A percentile compares a stretch with the other conserved stretches of the same genome.
Conservation (phyloP, 768 basidiomycete species). For the Symmetrospora coprosmae region DNA sequence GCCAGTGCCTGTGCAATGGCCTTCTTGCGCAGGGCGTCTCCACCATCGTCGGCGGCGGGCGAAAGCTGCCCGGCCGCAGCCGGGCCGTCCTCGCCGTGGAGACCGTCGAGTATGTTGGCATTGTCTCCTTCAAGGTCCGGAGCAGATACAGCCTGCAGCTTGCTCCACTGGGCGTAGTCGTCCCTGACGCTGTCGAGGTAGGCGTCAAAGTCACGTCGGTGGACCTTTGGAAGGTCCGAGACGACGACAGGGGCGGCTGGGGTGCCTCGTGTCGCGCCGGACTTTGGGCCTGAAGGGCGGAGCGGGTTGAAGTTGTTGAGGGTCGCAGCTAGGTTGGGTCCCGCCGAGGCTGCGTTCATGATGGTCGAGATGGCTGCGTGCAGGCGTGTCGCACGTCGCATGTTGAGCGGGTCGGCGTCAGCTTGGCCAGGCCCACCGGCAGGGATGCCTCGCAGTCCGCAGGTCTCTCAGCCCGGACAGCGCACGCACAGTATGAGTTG, state of each 20-base stretch:
- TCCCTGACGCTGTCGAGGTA: constrained; percentile 58
- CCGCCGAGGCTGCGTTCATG: no score
- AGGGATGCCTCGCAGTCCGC: no score
- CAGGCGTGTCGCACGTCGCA: no score
- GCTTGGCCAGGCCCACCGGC: no score
- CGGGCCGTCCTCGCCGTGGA: neutral
- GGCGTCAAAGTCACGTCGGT: constrained; percentile 66
- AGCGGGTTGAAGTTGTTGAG: constrained; percentile 13
- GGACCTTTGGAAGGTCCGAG: constrained; percentile 61
- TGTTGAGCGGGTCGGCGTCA: no score
- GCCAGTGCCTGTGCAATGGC: neutral
- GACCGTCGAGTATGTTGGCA: constrained; percentile 4
- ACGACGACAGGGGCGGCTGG: constrained; percentile 36
- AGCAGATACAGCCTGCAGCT: constrained; percentile 15
- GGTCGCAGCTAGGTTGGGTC: no score
- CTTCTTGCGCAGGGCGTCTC: neutral
- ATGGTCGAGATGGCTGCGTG: no score
- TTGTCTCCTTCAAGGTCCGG: neutral
- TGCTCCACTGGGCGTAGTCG: constrained; percentile 63
- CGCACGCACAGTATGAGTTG: no score
- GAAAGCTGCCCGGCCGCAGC: no score
- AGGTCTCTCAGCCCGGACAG: no score
- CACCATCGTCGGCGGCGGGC: no score
- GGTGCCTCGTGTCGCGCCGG: constrained; percentile 36
- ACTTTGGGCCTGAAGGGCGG: constrained; percentile 32